Conservation (phyloP, 495 filamentous ascomycete species). For the Poronia punctata region DNA sequence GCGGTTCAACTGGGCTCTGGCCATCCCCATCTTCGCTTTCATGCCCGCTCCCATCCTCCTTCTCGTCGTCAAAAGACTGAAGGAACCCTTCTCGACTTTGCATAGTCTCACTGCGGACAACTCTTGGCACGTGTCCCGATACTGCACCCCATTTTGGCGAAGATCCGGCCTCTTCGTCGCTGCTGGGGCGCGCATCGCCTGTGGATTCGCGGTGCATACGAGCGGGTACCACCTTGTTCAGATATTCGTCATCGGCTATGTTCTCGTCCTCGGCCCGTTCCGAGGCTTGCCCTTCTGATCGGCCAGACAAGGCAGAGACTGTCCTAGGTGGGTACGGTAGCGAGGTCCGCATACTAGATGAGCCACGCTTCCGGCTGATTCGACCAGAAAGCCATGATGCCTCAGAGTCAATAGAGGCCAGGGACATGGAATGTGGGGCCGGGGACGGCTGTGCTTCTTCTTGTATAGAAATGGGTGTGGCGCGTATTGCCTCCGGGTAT, state of each 20-base stretch:
- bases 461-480: slow-evolving; percentile 36
- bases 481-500: slow-evolving; percentile 32
- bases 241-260: slow-evolving; percentile 58
- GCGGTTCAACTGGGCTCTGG: slow-evolving; percentile 37
- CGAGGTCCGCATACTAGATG: slow-evolving; percentile 30
- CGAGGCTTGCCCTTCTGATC: slow-evolving; percentile 29
- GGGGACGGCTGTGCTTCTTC: slow-evolving; percentile 39
- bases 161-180: slow-evolving; percentile 28
- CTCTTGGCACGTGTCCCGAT: slow-evolving; percentile 29
- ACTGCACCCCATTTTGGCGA: slow-evolving; percentile 38
- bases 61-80: slow-evolving; percentile 36
- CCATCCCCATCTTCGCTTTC: slow-evolving; percentile 32
- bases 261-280: slow-evolving; percentile 50
- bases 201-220: slow-evolving; percentile 38
- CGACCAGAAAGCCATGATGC: slow-evolving; percentile 84
- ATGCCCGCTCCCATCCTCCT: slow-evolving; percentile 17
- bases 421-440: slow-evolving; percentile 49
- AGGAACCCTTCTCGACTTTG: slow-evolving; percentile 58
- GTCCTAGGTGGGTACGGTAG: slow-evolving; percentile 24
- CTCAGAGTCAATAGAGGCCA: slow-evolving; percentile 85
- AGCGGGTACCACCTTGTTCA: slow-evolving; percentile 46
- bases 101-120: slow-evolving; percentile 32
- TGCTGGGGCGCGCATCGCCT: slow-evolving; percentile 40
- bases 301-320: slow-evolving; percentile 33
- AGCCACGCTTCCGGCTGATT: slow-evolving; percentile 32